Base-by-base conservation (phyloP, 805 yeast genomes). In the Danielia oregonensis region DNA sequence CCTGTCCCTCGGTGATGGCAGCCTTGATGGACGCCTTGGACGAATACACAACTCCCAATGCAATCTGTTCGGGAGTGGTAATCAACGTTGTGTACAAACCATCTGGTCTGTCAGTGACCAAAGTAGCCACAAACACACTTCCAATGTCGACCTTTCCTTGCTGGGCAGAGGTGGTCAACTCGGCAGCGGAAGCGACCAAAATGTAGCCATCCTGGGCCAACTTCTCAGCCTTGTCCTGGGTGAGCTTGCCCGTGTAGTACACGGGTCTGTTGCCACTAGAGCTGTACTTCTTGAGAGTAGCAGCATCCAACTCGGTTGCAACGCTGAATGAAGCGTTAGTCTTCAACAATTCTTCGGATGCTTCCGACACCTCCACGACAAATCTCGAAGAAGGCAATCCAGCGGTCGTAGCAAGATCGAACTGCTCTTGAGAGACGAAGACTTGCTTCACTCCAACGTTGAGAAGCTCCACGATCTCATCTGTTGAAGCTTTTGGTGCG, bases 31-130 rank as follows among this genome's bases (percentile, higher is more conserved):
- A 86, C 48, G 83, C 88, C 26, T 62, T 62, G 0, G 96, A 86
- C 0, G 97, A 91, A 64, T 88, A 93, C 7, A 91, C 97, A 18
- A 91, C 71, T 4, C 98, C 98, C 33, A 93, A 68, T 2, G 73
- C 71, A 17, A 69, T 53, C 35, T 54, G 50, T 1, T 89, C 79
- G 37, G 80, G 81, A 39, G 85, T 79, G 36, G 79, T 67, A 26
- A 93, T 95, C 35, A 93, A 66, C 1, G 98, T 86, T 9, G 97
- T 75, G 63, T 63, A 89, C 27, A 91, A 71, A 0, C 88, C 91
- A 58, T 93, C 98, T 4, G 72, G 65, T 52, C 98, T 79, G 59
- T 93, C 98, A 3, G 96, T 83, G 15, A 69, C 70, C 44, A 86
- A 61, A 1, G 76, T 59, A 9, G 77, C 61, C 14, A 74, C 50